Conservation (phyloP, 2,329 filamentous ascomycete species). For the Parastagonospora nodorum region DNA sequence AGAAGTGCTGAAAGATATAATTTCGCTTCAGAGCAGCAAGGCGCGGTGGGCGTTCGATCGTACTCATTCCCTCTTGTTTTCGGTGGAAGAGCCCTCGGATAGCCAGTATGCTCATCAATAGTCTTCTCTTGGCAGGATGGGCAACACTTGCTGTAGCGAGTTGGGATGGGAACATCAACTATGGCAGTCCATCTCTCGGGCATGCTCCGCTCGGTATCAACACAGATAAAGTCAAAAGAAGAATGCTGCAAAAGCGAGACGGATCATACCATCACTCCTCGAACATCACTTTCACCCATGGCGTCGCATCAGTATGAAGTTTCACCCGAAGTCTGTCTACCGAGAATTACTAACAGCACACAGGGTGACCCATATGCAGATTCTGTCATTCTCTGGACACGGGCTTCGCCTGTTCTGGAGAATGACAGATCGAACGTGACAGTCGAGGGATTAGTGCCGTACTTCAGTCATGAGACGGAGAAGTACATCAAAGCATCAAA, state of each 20-base stretch:
- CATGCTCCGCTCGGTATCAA: conserved; percentile 66
- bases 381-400: conserved; percentile 42
- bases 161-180: conserved; percentile 62
- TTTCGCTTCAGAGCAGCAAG: not conserved
- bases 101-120: not conserved
- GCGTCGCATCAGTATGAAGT: conserved; percentile 46
- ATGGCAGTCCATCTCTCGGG: conserved; percentile 65
- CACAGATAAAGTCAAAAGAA: conserved; percentile 59
- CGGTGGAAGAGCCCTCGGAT: too few relatives aligned
- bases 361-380: conserved; percentile 52
- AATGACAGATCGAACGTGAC: conserved; percentile 53
- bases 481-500: conserved; percentile 59
- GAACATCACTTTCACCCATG: conserved; percentile 46
- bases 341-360: not conserved
- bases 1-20: not conserved
- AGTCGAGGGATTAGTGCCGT: conserved; percentile 60
- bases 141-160: conserved; percentile 5
- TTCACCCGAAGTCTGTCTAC: not conserved
- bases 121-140: not conserved
- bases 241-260: conserved; percentile 39
- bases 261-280: conserved; percentile 25
- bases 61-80: too few relatives aligned
- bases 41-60: not conserved
- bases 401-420: conserved; percentile 43
- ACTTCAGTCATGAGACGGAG: conserved; percentile 60